Conservation (phyloP, 345 rosid species). For the Lumnitzera littorea region DNA sequence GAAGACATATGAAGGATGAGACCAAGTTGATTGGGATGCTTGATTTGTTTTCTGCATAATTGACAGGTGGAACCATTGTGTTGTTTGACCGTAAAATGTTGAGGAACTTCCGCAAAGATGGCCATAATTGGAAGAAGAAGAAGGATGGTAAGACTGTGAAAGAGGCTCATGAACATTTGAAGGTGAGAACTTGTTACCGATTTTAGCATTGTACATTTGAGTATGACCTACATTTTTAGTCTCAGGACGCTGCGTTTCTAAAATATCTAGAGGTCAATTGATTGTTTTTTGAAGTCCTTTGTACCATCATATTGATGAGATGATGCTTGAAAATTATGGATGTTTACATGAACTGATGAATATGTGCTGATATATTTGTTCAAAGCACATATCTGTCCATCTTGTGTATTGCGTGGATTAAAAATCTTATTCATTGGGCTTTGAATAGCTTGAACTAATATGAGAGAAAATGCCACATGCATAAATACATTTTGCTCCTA, state of each 20-base stretch:
- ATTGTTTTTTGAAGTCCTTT: too few relatives aligned
- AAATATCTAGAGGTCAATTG: not conserved
- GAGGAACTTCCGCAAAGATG: conserved; percentile 95
- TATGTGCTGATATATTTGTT: too few relatives aligned
- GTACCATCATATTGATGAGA: too few relatives aligned
- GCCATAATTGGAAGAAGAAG: conserved; percentile 99
- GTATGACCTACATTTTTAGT: not conserved
- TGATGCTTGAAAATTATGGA: too few relatives aligned
- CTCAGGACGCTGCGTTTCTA: not conserved
- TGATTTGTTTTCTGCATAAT: conserved; percentile 12
- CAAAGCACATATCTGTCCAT: too few relatives aligned
- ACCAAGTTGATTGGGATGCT: not conserved
- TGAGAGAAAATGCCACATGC: too few relatives aligned
- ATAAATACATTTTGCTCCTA: too few relatives aligned
- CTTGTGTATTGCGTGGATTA: too few relatives aligned
- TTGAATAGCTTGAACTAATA: too few relatives aligned
- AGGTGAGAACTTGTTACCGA: conserved; percentile 40
- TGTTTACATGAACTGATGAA: too few relatives aligned
- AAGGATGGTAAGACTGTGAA: conserved; percentile 95
- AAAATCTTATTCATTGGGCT: too few relatives aligned
- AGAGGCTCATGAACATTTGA: conserved; percentile 98
- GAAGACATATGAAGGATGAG: too few relatives aligned
- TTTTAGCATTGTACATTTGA: not conserved
- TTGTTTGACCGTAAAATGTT: conserved; percentile 94
- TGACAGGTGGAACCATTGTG: conserved; percentile 68